Conservation (phyloP, 345 rosid species). For the Cardamine resedifolia region DNA sequence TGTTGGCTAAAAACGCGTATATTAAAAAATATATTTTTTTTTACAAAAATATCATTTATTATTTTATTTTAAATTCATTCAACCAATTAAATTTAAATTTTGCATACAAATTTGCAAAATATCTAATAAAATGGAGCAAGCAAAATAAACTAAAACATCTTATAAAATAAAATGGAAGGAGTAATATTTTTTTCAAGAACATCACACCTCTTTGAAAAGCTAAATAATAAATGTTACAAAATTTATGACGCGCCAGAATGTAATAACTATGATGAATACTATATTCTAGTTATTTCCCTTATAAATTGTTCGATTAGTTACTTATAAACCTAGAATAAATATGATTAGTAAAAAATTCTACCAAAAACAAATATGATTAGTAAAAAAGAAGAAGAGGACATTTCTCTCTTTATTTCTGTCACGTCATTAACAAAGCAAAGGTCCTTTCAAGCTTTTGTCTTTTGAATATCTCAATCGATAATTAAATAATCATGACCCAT, state of each 20-base stretch:
- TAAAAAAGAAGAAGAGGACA: not conserved
- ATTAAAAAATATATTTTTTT: too few relatives aligned
- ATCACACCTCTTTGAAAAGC: constrained; percentile 20
- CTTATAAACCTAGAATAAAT: not conserved
- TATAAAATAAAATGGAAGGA: too few relatives aligned
- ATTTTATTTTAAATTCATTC: too few relatives aligned
- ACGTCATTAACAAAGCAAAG: constrained; percentile 24
- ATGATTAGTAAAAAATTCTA: not conserved
- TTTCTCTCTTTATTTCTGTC: constrained; percentile 14
- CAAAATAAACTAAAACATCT: too few relatives aligned
- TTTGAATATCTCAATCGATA: not conserved
- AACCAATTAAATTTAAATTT: too few relatives aligned
- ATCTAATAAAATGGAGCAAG: too few relatives aligned
- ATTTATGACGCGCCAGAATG: constrained; percentile 8
- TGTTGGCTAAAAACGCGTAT: too few relatives aligned
- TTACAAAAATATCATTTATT: too few relatives aligned
- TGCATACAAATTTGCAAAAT: too few relatives aligned
- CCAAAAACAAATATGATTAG: not conserved
- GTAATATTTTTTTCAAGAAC: not conserved
- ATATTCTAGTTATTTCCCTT: not conserved
- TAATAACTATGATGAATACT: not conserved
- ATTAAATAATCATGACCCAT: constrained; percentile 7
- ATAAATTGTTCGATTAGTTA: not conserved
- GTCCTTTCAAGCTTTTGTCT: constrained; percentile 20
- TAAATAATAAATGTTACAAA: constrained; percentile 25